These are phyloP conservation scores for Polyporus arcularius DNA, from an alignment of 768 basidiomycete species.

Conservation along the genomic window DNA sequence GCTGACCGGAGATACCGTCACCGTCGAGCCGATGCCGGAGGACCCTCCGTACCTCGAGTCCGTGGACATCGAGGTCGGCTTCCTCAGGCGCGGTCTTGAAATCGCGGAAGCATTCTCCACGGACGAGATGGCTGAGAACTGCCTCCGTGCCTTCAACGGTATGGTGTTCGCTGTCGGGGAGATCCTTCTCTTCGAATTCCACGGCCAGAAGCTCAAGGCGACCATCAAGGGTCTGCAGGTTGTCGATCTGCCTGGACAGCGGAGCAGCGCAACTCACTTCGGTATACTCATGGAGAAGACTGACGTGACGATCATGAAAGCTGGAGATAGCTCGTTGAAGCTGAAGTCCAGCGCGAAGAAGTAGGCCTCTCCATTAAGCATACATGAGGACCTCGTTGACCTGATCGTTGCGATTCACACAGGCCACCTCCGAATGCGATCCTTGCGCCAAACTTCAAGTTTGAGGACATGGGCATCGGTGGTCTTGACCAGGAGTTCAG, in stretches of 20 bases:
- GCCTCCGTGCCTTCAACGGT: constrained; percentile 74
- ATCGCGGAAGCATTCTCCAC: constrained; percentile 74
- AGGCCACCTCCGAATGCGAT: constrained; percentile 94
- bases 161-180: constrained; percentile 71
- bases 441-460: constrained; percentile 97
- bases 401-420: not conserved
- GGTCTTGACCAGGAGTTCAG: constrained; percentile 94
- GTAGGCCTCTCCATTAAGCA: constrained; percentile 42
- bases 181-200: constrained; percentile 83
- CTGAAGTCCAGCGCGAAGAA: constrained; percentile 91
- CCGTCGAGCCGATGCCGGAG: constrained; percentile 57
- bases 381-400: not conserved
- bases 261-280: constrained; percentile 40
- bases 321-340: constrained; percentile 77
- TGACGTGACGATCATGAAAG: constrained; percentile 89
- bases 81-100: constrained; percentile 54
- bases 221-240: constrained; percentile 59
- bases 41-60: constrained; percentile 68
- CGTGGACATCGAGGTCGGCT: constrained; percentile 79
- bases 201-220: constrained; percentile 80
- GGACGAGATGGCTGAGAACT: constrained; percentile 80
- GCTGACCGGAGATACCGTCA: constrained; percentile 70
- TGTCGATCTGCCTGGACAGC: constrained; percentile 64
- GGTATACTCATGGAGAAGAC: constrained; percentile 90
- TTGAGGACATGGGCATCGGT: constrained; percentile 99